phyloP scores from a whole-genome alignment of 1,284 basidiomycete species.

The Pisolithus thermaeus region DNA sequence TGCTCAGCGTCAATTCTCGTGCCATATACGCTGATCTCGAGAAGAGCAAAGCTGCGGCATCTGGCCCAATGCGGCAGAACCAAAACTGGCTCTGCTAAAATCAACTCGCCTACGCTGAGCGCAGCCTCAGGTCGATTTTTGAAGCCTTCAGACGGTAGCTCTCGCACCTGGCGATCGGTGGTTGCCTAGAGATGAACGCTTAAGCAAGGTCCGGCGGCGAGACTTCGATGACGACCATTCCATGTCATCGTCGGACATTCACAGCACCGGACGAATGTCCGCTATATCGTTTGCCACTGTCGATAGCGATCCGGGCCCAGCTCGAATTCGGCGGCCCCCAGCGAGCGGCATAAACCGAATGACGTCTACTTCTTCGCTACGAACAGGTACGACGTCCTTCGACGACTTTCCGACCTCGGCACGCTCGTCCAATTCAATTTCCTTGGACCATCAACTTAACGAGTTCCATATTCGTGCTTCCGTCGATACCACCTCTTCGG shows the following conservation, averaged over 20 bases:
- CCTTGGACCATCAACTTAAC: conserved; percentile 74
- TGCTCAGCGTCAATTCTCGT: conserved; percentile 31
- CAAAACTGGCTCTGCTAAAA: conserved; percentile 32
- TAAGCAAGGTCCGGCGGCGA: conserved; percentile 72
- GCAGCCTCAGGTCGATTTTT: conserved; percentile 56
- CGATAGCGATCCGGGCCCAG: conserved; percentile 79
- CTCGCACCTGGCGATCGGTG: conserved; percentile 44
- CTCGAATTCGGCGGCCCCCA: conserved; percentile 55
- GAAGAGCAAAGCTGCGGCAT: conserved; percentile 46
- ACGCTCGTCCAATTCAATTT: conserved; percentile 77
- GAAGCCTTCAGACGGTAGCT: conserved; percentile 31
- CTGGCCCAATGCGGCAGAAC: conserved; percentile 57
- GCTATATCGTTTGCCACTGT: conserved; percentile 73
- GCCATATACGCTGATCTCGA: conserved; percentile 30
- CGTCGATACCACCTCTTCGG: conserved; percentile 52
- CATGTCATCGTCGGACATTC: conserved; percentile 80
- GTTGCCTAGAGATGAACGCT: conserved; percentile 51
- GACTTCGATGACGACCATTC: conserved; percentile 88
- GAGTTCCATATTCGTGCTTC: conserved; percentile 72
- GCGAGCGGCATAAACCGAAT: conserved; percentile 64
- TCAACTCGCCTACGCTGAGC: conserved; percentile 40
- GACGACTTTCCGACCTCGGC: conserved; percentile 71
- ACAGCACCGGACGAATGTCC: conserved; percentile 64
- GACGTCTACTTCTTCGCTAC: conserved; percentile 70
- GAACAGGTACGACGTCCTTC: conserved; percentile 48